Conservation (phyloP, 805 yeast species). For the Ogataea populi-albae region DNA sequence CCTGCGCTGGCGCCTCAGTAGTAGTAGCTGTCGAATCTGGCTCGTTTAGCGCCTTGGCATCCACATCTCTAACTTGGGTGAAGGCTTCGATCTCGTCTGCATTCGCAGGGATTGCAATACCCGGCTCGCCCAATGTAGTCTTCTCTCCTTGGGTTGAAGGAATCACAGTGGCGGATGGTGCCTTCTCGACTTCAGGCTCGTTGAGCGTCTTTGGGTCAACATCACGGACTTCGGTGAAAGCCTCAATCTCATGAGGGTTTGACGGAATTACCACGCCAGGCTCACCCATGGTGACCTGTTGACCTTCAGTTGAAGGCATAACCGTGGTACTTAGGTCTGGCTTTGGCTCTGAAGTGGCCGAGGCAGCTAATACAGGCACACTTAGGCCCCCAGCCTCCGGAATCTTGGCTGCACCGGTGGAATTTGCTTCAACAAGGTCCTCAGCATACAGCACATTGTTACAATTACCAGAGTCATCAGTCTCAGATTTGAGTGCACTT, state of each 20-base stretch:
- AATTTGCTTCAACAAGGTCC: conserved; percentile 35
- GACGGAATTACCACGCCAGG: conserved; percentile 72
- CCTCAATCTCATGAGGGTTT: conserved; percentile 63
- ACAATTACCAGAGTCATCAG: conserved; percentile 48
- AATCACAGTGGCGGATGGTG: conserved; percentile 38
- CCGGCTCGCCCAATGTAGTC: conserved; percentile 9
- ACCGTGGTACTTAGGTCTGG: conserved; percentile 33
- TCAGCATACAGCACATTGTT: conserved; percentile 46
- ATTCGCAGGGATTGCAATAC: conserved; percentile 28
- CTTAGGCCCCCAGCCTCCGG: conserved; percentile 50
- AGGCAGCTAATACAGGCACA: conserved; percentile 20
- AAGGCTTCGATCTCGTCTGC: conserved; percentile 51
- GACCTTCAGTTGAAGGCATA: conserved; percentile 44
- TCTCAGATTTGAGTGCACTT: conserved; percentile 38
- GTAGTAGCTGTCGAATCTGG: conserved; percentile 2
- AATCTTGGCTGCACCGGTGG: conserved; percentile 31
- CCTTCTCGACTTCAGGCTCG: conserved; percentile 28
- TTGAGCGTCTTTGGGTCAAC: conserved; percentile 62
- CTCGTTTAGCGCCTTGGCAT: conserved; percentile 54
- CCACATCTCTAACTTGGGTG: conserved; percentile 49
- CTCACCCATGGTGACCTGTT: conserved; percentile 52
- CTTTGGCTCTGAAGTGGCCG: conserved; percentile 1
- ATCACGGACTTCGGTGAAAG: conserved; percentile 54
- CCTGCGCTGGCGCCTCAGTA: conserved; percentile 5
- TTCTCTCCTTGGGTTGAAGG: too few species aligned